These are phyloP conservation scores for Pelargonium nanum DNA, from an alignment of 345 rosid genomes.

Conservation along the genomic window DNA sequence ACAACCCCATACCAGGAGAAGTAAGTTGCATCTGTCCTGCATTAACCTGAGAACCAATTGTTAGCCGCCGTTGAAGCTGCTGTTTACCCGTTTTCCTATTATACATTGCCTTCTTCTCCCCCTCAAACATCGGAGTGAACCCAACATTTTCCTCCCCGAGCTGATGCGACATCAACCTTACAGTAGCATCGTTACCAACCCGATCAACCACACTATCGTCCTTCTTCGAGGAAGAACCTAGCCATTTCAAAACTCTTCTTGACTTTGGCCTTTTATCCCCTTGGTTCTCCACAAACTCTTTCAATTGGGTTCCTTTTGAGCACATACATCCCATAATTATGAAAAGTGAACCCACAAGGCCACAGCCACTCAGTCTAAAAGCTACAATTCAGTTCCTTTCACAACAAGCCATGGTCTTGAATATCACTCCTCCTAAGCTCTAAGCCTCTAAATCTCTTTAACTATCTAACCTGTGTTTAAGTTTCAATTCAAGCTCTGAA, in stretches of 20 bases:
- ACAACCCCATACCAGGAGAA: slow-evolving; percentile 26
- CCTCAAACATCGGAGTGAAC: slow-evolving; percentile 24
- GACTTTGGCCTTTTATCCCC: slow-evolving; percentile 21
- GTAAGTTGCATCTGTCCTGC: slow-evolving; percentile 17
- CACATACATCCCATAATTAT: slow-evolving; percentile 76
- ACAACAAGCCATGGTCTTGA: too few relatives aligned
- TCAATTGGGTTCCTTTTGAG: slow-evolving; percentile 52
- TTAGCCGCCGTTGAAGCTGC: slow-evolving; percentile 20
- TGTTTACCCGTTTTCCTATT: slow-evolving; percentile 18
- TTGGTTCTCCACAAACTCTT: slow-evolving; percentile 17
- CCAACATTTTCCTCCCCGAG: slow-evolving; percentile 14
- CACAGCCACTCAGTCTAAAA: background rate
- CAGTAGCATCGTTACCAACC: slow-evolving; percentile 25
- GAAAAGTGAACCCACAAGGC: background rate
- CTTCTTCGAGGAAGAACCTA: slow-evolving; percentile 21
- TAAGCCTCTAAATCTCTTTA: too few relatives aligned
- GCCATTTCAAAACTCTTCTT: slow-evolving; percentile 26
- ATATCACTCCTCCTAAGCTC: too few relatives aligned
- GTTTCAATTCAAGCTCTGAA: too few relatives aligned
- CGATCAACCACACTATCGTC: slow-evolving; percentile 28
- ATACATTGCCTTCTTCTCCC: slow-evolving; percentile 17
- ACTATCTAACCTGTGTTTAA: too few relatives aligned
- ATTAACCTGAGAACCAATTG: slow-evolving; percentile 12
- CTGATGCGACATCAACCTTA: slow-evolving; percentile 28
- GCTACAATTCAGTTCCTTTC: background rate